A percentile compares a stretch with the other conserved stretches of the same genome.
These are phyloP conservation scores for Abrus pulchellus DNA, from an alignment of 306 rosid genomes.

Conservation along the genomic window DNA sequence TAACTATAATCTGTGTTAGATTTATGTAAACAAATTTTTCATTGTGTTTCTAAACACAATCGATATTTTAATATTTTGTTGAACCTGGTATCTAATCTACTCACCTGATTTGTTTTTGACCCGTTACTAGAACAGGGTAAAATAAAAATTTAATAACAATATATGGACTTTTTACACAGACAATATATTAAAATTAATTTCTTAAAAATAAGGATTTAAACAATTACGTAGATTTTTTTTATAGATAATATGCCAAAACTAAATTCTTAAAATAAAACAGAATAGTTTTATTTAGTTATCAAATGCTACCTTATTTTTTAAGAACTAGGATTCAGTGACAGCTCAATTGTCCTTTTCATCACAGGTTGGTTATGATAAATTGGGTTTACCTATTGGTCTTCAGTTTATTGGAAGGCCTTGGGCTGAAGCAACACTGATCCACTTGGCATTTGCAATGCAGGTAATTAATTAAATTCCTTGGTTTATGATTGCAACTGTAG, in stretches of 20 bases:
- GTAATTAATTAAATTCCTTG: constrained; percentile 49
- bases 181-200: too few relatives aligned
- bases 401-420: constrained; percentile 92
- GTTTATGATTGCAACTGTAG: neutral
- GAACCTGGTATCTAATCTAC: too few relatives aligned
- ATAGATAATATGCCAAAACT: too few relatives aligned
- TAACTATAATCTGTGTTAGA: too few relatives aligned
- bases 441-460: constrained; percentile 84
- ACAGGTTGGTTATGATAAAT: constrained; percentile 85
- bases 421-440: constrained; percentile 89
- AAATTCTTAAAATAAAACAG: neutral
- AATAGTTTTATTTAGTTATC: neutral
- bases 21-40: too few relatives aligned
- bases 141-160: too few relatives aligned
- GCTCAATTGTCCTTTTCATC: neutral
- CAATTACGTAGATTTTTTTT: too few relatives aligned
- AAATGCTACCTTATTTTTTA: constrained; percentile 4
- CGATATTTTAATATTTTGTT: too few relatives aligned
- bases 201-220: neutral
- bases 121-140: too few relatives aligned
- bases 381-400: constrained; percentile 92
- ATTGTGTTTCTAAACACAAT: too few relatives aligned
- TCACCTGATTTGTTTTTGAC: too few relatives aligned
- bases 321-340: neutral
- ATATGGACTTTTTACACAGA: too few relatives aligned